Evolutionary conservation across 2,329 filamentous ascomycete genomes (phyloP), one percentile per base, ranked within the genome.

Genomic region (Ceratocystis lukuohia): DNA sequence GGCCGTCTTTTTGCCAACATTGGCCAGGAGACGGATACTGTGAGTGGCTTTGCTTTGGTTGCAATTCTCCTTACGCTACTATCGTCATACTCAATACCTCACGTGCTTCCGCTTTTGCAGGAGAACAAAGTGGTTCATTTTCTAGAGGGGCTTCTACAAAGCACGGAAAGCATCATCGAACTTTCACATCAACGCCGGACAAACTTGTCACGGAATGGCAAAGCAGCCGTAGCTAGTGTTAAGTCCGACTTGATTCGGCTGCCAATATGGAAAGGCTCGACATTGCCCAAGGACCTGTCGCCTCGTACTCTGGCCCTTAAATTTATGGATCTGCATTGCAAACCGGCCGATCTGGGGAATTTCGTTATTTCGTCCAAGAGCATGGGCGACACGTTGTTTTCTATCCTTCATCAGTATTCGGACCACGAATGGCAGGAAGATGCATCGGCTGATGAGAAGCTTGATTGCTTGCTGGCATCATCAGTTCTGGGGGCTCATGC

Each of bases 121-220:
- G 75, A 77, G 12, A 81, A 84, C 20, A 80, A 80, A 7, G 76
- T 85, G 25, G 77, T 82, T 3, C 72, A 74, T n/a, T 76, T 87
- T 50, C 74, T 92, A 10, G 75, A 77, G 48, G 77, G 75, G 2
- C 78, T 89, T 46, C 75, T 92, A 8, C 74, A 76, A 1, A 73
- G 76, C 17, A 72, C 80, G 10, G 76, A 79, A 15, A 84, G 87
- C 64, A 82, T 92, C 30, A 75, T 75, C n/a, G 75, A 76, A 20
- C 74, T 90, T n/a, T 81, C 82, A 0, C 83, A 81, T 68, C 85
- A 89, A 46, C 82, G 85, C 41, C 82, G 83, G 69, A 83, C 77
- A 67, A 91, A 91, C 70, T 79, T 92, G 72, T 87, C 89, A 0
- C 87, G 82, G 71, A 79, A 83, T 37, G 83, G 82, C 10, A 85